Percentiles rank a stretch among this genome's conserved stretches.
Conservation (phyloP, 345 rosid species). For the Eucalyptus regnans region DNA sequence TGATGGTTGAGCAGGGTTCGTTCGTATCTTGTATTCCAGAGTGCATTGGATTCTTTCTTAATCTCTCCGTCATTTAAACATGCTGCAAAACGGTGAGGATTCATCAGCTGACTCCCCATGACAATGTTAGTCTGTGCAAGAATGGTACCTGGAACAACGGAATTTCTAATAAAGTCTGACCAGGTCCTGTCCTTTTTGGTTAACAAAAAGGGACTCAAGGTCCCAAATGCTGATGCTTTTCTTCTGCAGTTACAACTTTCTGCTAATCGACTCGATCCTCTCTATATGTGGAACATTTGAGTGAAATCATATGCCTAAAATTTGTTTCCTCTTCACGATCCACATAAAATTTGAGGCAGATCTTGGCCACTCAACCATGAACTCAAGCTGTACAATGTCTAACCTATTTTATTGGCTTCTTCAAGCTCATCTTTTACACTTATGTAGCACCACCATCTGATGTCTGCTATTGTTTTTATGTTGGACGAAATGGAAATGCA, state of each 20-base stretch:
- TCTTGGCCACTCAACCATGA: not conserved
- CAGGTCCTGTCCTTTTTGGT: not conserved
- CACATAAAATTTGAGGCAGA: not conserved
- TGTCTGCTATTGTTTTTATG: not conserved
- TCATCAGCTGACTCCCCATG: not conserved
- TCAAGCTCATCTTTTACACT: not conserved
- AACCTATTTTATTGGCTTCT: not conserved
- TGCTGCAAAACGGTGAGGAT: not conserved
- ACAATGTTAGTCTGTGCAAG: not conserved
- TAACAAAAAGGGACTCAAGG: not conserved
- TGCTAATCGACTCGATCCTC: not conserved
- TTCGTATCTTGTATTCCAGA: not conserved
- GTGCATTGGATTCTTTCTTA: not conserved
- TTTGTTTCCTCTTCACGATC: not conserved
- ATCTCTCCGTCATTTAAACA: not conserved
- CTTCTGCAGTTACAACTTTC: not conserved
- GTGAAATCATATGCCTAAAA: not conserved
- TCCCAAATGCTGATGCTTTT: not conserved
- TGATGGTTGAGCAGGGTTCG: not conserved
- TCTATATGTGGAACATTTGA: not conserved
- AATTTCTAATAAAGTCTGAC: not conserved
- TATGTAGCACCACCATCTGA: not conserved
- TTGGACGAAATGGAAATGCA: constrained; percentile 12
- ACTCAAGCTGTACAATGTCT: not conserved
- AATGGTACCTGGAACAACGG: not conserved